Conservation (phyloP, 257 asterid species). For the Thymus mandschuricus region DNA sequence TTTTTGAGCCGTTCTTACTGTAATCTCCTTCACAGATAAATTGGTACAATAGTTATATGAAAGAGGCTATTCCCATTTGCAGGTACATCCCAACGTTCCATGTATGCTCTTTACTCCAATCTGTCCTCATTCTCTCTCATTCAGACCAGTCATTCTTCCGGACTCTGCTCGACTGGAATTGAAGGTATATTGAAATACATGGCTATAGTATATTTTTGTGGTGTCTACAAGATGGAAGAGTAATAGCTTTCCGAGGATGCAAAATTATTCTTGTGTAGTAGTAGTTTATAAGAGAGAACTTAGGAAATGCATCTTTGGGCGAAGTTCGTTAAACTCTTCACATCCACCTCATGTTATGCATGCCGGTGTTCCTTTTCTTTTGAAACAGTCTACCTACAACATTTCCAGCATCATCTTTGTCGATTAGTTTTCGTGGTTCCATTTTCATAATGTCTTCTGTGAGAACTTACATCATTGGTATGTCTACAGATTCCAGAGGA, state of each 20-base stretch:
- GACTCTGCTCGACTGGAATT: slow-evolving; percentile 93
- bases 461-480: neutral
- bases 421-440: neutral
- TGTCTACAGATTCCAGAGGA: slow-evolving; percentile 75
- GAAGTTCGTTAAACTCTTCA: no score
- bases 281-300: neutral
- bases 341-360: neutral
- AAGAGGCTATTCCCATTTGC: slow-evolving; percentile 33
- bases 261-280: no score
- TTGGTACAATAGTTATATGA: slow-evolving; percentile 5
- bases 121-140: slow-evolving; percentile 97
- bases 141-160: slow-evolving; percentile 99
- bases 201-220: neutral
- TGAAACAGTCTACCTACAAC: neutral
- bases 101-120: slow-evolving; percentile 98
- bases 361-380: neutral
- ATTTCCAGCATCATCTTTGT: neutral
- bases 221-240: neutral
- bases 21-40: neutral
- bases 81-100: slow-evolving; percentile 99
- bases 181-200: slow-evolving; percentile 55
- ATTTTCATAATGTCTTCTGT: neutral
- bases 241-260: no score
- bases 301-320: neutral
- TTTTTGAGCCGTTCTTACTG: slow-evolving; percentile 11